Base-by-base conservation (phyloP, 2,329 filamentous ascomycete genomes). In the Xylariaceae sp. region DNA sequence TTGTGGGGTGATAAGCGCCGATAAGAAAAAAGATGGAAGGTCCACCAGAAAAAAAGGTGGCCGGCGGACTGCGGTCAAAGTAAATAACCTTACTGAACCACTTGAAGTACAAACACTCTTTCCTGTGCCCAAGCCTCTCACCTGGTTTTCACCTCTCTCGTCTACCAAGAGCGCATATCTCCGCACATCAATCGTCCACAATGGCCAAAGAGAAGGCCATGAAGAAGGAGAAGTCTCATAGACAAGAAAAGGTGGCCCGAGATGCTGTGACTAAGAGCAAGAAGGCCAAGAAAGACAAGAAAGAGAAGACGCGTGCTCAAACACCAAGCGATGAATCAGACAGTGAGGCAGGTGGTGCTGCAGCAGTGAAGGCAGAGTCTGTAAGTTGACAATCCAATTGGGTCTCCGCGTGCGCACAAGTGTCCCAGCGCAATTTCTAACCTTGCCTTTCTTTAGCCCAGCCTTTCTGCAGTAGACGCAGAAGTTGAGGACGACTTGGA, bases 401-500 rank as follows among this genome's bases (percentile, higher is more conserved):
- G 17, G 12, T 14, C 22, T 16, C 12, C 17, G 16, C 14, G 16
- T 27, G 45, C 6, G 6, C 10, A 35, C 7, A 11, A n/a, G 8
- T 25, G 29, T 17, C 8, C 6, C 33, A n/a, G 20, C n/a, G n/a
- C 12, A 45, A 17, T 11, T 25, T 17, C 41, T 42, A 34, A 43
- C 25, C 27, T 8, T 32, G 3, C 16, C 16, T 36, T 16, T 10
- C 22, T 19, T 17, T 38, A 48, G 42, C 21, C n/a, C 20, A 82
- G 86, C 46, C 90, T 86, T 68, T 77, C 80, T 20, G 71, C 67
- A 43, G 66, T 72, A 4, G 86, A 90, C 34, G 81, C 42, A 22
- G 33, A 79, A 58, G 67, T 87, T 65, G 86, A 92, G 39, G 85
- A 88, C 55, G 86, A 86, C 67, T 88, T 83, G 63, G 11, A 44